A percentile compares a stretch with the other conserved stretches of the same genome.
Conservation (phyloP, 1,284 basidiomycete genomes). For the Papiliotrema laurentii region DNA sequence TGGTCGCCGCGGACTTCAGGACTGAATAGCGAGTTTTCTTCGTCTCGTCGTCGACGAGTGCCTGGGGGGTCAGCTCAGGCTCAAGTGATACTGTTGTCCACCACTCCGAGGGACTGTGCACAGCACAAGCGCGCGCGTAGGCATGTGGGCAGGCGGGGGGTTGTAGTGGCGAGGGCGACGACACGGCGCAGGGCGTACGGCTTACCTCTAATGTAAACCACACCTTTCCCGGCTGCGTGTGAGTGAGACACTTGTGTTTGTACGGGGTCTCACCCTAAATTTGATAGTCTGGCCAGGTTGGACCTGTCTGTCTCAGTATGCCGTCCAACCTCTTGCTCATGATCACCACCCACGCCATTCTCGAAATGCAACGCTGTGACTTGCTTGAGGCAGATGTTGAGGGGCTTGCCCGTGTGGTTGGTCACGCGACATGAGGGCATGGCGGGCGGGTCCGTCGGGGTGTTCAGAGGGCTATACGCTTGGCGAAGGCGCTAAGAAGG, state of each 20-base stretch:
- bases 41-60: slow-evolving; percentile 32
- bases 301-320: slow-evolving; percentile 12
- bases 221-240: slow-evolving; percentile 35
- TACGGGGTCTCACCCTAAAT: slow-evolving; percentile 22
- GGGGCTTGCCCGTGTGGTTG: slow-evolving; percentile 29
- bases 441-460: background rate
- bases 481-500: background rate
- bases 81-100: background rate
- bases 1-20: slow-evolving; percentile 42
- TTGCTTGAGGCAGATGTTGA: slow-evolving; percentile 43
- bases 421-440: slow-evolving; percentile 44
- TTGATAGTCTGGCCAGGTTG: slow-evolving; percentile 39
- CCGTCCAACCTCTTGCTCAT: too few relatives aligned
- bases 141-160: background rate
- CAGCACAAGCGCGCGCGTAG: background rate
- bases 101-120: too few relatives aligned
- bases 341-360: slow-evolving; percentile 18
- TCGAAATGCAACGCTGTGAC: slow-evolving; percentile 44
- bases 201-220: slow-evolving; percentile 42
- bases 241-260: background rate
- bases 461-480: too few relatives aligned
- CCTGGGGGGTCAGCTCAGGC: slow-evolving; percentile 10
- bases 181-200: too few relatives aligned
- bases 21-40: slow-evolving; percentile 35
- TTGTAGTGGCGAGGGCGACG: background rate